These are phyloP conservation scores for Termitomyces heimii DNA, from an alignment of 768 basidiomycete genomes.

Conservation along the genomic window DNA sequence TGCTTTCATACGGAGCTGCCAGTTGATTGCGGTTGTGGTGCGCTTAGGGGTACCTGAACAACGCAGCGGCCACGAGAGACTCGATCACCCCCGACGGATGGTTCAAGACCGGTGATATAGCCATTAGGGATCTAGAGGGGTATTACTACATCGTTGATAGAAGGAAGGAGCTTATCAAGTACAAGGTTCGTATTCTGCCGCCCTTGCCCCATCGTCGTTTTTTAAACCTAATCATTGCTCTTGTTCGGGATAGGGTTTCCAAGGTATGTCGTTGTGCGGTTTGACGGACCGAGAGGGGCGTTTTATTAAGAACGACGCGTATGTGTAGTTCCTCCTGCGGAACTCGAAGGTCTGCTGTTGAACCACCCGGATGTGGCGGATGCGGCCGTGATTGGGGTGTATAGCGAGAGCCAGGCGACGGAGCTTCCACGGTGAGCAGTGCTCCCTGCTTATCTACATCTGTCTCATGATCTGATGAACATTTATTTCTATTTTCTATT, in stretches of 20 bases:
- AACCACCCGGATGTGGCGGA: conserved; percentile 75
- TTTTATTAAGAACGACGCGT: background rate
- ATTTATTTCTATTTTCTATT: background rate
- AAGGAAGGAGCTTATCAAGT: conserved; percentile 71
- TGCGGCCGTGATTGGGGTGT: conserved; percentile 74
- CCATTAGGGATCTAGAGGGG: conserved; percentile 60
- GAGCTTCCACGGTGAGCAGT: conserved; percentile 66
- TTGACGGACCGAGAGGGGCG: too few relatives aligned
- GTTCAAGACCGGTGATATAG: conserved; percentile 90
- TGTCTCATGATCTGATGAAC: too few relatives aligned
- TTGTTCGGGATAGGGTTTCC: conserved; percentile 50
- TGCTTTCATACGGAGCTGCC: background rate
- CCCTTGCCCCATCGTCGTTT: background rate
- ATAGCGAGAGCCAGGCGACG: conserved; percentile 61
- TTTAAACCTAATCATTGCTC: background rate
- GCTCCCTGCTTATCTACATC: background rate
- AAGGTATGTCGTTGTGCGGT: conserved; percentile 39
- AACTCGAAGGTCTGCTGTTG: conserved; percentile 73
- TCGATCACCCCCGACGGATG: conserved; percentile 70
- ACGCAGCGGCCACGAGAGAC: conserved; percentile 60
- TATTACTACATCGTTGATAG: conserved; percentile 73
- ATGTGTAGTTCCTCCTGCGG: conserved; percentile 72
- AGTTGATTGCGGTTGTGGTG: background rate
- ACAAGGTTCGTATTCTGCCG: conserved; percentile 44
- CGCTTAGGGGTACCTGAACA: conserved; percentile 67